phyloP scores from a whole-genome alignment of 1,284 basidiomycete genomes.

The Ceratobasidium sp. region DNA sequence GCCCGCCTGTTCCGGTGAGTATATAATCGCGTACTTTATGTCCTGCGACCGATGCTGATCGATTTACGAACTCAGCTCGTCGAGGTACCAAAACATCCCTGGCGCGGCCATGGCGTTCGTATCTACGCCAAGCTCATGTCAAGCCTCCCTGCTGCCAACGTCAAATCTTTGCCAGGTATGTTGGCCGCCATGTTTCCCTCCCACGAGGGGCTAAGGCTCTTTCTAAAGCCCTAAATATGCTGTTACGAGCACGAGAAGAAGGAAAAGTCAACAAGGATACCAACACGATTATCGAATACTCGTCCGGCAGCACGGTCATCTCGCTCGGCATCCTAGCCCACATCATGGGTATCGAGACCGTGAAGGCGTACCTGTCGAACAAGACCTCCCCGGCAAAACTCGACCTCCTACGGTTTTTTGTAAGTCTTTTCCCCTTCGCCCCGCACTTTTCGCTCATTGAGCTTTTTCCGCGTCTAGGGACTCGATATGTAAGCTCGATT shows the following conservation, averaged over 20 bases:
- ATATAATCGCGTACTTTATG: neutral
- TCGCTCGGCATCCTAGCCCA: slow-evolving; percentile 27
- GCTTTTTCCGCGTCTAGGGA: neutral
- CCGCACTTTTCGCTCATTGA: neutral
- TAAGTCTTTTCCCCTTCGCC: neutral
- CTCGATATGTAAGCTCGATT: slow-evolving; percentile 16
- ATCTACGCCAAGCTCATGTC: slow-evolving; percentile 40
- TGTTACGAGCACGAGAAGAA: slow-evolving; percentile 11
- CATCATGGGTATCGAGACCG: slow-evolving; percentile 11
- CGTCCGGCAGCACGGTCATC: slow-evolving; percentile 34
- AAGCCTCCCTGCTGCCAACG: slow-evolving; percentile 20
- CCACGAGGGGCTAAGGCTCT: neutral
- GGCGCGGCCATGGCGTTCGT: neutral
- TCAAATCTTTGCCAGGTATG: slow-evolving; percentile 27
- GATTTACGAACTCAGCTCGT: neutral
- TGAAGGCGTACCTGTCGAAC: slow-evolving; percentile 29
- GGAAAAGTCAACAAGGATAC: slow-evolving; percentile 1
- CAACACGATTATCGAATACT: slow-evolving; percentile 23
- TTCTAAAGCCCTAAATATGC: slow-evolving; percentile 28
- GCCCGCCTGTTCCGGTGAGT: slow-evolving; percentile 34
- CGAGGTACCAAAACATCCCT: slow-evolving; percentile 29
- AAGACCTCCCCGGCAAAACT: slow-evolving; percentile 37
- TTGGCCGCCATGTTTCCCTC: neutral
- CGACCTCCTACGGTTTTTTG: slow-evolving; percentile 31
- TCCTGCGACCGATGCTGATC: neutral